phyloP scores from a whole-genome alignment of 2,329 filamentous ascomycete species.

The Phyllosticta ampelicida region DNA sequence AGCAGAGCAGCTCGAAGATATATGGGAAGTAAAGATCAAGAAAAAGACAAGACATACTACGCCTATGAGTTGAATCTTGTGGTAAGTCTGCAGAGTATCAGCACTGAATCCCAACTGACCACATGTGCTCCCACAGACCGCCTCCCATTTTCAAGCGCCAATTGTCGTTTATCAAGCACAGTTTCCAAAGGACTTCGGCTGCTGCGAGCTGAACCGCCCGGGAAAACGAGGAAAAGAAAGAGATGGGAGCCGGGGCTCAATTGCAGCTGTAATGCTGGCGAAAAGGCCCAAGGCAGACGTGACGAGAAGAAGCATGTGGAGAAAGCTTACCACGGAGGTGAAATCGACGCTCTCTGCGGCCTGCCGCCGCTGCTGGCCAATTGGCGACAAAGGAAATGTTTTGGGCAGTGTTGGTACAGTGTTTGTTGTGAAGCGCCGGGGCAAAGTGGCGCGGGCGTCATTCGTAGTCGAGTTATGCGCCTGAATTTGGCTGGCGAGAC shows the following conservation, averaged over 20 bases:
- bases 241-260: background rate
- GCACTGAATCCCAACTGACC: background rate
- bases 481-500: conserved; percentile 52
- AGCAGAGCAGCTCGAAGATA: background rate
- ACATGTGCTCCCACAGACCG: background rate
- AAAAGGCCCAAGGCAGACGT: background rate
- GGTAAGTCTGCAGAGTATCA: conserved; percentile 43
- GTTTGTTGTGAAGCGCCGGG: conserved; percentile 85
- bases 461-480: conserved; percentile 44
- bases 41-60: conserved; percentile 12
- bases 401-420: conserved; percentile 72
- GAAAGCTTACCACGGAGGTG: conserved; percentile 40
- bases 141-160: background rate
- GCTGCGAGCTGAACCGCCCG: background rate
- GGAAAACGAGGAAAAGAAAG: background rate
- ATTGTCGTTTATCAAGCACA: background rate
- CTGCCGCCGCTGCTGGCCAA: conserved; percentile 45
- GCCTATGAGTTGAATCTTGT: conserved; percentile 69
- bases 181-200: background rate
- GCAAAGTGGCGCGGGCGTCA: conserved; percentile 67
- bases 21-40: conserved; percentile 16
- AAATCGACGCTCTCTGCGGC: conserved; percentile 44
- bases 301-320: background rate
- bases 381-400: conserved; percentile 51
- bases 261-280: background rate